phyloP scores from a whole-genome alignment of 1,139 yeast species.

The Torulaspora globosa region DNA sequence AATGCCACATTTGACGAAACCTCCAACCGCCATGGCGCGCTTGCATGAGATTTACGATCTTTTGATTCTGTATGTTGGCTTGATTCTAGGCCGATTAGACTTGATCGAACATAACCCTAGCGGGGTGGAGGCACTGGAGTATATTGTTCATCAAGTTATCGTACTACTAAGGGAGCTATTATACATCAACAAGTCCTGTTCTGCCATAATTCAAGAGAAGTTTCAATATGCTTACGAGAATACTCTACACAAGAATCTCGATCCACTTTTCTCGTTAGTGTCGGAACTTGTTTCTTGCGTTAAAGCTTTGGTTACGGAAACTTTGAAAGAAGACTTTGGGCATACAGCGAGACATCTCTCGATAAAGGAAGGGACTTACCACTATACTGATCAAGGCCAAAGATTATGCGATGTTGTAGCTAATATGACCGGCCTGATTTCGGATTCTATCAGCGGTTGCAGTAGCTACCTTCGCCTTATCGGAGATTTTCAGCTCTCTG shows the following conservation, averaged over 20 bases:
- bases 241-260: conserved; percentile 51
- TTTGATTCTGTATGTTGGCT: conserved; percentile 63
- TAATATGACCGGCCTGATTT: conserved; percentile 57
- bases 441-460: conserved; percentile 48
- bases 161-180: conserved; percentile 59
- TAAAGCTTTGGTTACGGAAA: conserved; percentile 55
- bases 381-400: conserved; percentile 64
- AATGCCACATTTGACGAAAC: conserved; percentile 40
- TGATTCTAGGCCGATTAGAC: conserved; percentile 69
- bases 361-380: conserved; percentile 40
- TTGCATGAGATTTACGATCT: conserved; percentile 72
- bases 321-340: conserved; percentile 37
- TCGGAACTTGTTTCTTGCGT: conserved; percentile 64
- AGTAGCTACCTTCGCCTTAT: conserved; percentile 49
- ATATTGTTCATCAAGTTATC: conserved; percentile 64
- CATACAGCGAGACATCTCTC: conserved; percentile 34
- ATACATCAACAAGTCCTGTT: conserved; percentile 53
- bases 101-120: conserved; percentile 66
- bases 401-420: conserved; percentile 58
- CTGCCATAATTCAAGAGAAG: conserved; percentile 36
- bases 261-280: conserved; percentile 54
- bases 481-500: conserved; percentile 69
- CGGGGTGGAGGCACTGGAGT: conserved; percentile 65
- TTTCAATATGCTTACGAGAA: conserved; percentile 36
- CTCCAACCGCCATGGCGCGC: conserved; percentile 69